These are phyloP conservation scores for Tetragonia tetragonoides DNA, from an alignment of 148 eudicot species.

Conservation along the genomic window DNA sequence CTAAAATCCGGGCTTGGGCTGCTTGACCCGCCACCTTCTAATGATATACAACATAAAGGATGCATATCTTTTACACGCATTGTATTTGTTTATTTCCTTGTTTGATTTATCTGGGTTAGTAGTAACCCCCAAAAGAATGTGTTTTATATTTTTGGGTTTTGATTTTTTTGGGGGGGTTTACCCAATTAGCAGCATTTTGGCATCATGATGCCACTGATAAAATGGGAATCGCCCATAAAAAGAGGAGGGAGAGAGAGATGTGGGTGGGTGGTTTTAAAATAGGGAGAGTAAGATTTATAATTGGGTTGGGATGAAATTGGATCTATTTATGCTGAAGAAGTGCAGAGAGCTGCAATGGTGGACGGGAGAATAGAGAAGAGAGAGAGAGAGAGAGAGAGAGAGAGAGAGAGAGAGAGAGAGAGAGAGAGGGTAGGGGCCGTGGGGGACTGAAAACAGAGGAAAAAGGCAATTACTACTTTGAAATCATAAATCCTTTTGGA, in stretches of 20 bases:
- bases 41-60: slow-evolving; percentile 70
- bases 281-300: not conserved
- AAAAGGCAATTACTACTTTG: too few relatives aligned
- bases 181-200: not conserved
- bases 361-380: not conserved
- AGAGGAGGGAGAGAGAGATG: slow-evolving; percentile 2
- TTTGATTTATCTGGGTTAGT: too few relatives aligned
- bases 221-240: slow-evolving; percentile 3
- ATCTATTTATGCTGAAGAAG: slow-evolving; percentile 3
- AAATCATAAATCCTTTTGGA: not conserved
- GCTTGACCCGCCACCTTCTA: slow-evolving; percentile 34
- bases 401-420: not conserved
- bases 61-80: slow-evolving; percentile 85
- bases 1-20: slow-evolving; percentile 33
- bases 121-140: not conserved
- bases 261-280: not conserved
- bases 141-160: not conserved
- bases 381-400: not conserved
- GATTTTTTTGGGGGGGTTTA: not conserved
- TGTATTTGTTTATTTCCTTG: not conserved
- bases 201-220: slow-evolving; percentile 21
- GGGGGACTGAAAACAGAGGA: too few relatives aligned
- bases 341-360: slow-evolving; percentile 6
- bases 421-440: not conserved
- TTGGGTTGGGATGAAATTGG: not conserved